Base-by-base conservation (phyloP, 139 green algal genomes). In the Chlorella sorokiniana region DNA sequence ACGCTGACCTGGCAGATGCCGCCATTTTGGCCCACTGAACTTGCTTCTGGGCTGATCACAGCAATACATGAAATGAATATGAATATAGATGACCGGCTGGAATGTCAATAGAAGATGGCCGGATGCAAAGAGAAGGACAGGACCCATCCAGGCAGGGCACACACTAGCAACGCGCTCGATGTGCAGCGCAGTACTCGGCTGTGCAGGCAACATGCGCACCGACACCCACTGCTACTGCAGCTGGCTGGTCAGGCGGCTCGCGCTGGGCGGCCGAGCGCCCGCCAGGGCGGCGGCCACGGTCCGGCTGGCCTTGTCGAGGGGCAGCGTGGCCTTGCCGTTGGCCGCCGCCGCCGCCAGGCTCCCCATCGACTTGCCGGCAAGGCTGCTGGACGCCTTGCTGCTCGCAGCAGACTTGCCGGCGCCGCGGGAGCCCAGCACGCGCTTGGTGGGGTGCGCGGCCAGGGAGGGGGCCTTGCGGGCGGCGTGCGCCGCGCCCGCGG, bases 281-380 rank as follows among this genome's bases (percentile, higher is more conserved):
- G 44, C 29, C 45, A 77, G 45, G 40, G 40, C 45, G 41, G 10
- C 18, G 25, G 31, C 31, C 23, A 29, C 27, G 29, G 71, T 78
- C 33, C 41, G 51, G 14, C 54, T 44, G 7, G 40, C 77, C 77
- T 82, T 82, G 63, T 82, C 77, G 33, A 76, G 25, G 11, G 77
- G 64, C 22, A 82, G 77, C 16, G 64, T 75, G 40, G 56, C 63
- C 41, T 75, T 75, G 65, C 35, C 65, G 23, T 51, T 72, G 29
- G 65, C 65, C 11, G 35, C 37, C 14, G 65, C 37, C 11, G 65
- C 35, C 11, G 40, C 68, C 23, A 45, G 42, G 68, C 75, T 69
- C 7, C 51, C 75, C n/a, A 68, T 62, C 23, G 65, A 45, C 62
- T 71, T 72, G 44, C 61, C 41, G 40, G 51, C 48, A 2, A 72